Percentiles rank a stretch among this genome's conserved stretches.
phyloP scores from a whole-genome alignment of 352 stramenopile species.

The Phytophthora palmivora region DNA sequence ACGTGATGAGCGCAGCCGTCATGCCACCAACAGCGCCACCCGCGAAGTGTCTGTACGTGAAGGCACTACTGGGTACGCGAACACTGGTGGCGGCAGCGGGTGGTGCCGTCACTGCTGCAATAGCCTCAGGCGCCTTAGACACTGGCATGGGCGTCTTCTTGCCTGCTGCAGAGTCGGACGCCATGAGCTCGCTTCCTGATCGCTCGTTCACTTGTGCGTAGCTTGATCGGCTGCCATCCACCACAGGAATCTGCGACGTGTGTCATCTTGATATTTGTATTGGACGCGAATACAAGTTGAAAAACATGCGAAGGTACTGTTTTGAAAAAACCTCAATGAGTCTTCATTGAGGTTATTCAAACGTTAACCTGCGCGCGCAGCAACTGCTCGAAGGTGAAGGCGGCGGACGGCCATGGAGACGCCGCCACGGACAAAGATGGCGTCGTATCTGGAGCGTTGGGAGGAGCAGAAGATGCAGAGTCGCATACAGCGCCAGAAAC shows the following conservation, averaged over 20 bases:
- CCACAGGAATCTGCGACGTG: conserved; percentile 42
- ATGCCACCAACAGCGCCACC: conserved; percentile 84
- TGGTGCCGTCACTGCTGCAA: conserved; percentile 1
- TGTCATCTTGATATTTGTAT: conserved; percentile 31
- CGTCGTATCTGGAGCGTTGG: conserved; percentile 59
- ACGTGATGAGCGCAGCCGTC: conserved; percentile 84
- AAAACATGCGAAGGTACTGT: conserved; percentile 24
- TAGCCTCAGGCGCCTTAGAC: not conserved
- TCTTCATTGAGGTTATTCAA: not conserved
- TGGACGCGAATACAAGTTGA: conserved; percentile 16
- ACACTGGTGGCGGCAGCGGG: conserved; percentile 42
- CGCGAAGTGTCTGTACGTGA: conserved; percentile 73
- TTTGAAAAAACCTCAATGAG: not conserved
- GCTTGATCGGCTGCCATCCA: conserved; percentile 32
- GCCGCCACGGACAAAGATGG: conserved; percentile 37
- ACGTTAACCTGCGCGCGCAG: conserved; percentile 1
- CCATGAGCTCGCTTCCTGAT: conserved; percentile 19
- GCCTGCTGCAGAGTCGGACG: conserved; percentile 2
- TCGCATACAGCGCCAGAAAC: conserved; percentile 25
- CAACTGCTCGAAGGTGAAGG: conserved; percentile 10
- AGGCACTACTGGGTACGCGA: conserved; percentile 33
- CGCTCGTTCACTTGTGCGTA: conserved; percentile 23
- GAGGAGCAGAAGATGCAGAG: conserved; percentile 59
- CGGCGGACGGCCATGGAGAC: conserved; percentile 31
- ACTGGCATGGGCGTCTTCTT: too few species aligned